phyloP scores from a whole-genome alignment of 129 eudicot species.

The Silybum marianum region DNA sequence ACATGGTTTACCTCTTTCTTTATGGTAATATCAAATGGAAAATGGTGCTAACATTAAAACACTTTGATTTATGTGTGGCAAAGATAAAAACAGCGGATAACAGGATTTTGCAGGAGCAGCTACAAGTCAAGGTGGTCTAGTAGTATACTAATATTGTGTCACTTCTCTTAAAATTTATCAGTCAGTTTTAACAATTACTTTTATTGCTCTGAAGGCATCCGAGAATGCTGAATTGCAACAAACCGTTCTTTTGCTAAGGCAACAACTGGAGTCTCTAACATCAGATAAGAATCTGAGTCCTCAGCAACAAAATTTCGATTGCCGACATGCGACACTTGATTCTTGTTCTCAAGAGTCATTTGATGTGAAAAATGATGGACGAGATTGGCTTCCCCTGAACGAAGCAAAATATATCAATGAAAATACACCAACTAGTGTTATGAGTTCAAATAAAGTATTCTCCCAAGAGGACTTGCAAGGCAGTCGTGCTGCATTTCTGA shows the following conservation, averaged over 20 bases:
- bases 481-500: conserved; percentile 42
- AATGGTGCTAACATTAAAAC: conserved; percentile 22
- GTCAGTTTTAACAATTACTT: conserved; percentile 12
- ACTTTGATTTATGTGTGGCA: conserved; percentile 17
- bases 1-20: not conserved
- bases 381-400: conserved; percentile 26
- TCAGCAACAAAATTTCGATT: conserved; percentile 24
- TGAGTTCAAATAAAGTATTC: conserved; percentile 65
- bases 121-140: conserved; percentile 62
- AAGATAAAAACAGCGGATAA: conserved; percentile 88
- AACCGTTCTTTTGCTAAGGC: conserved; percentile 66
- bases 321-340: conserved; percentile 1
- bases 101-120: conserved; percentile 84
- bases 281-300: conserved; percentile 38
- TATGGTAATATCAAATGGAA: conserved; percentile 14
- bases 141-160: not conserved
- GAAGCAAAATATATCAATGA: conserved; percentile 53
- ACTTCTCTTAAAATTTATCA: not conserved
- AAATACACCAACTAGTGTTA: conserved; percentile 78
- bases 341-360: conserved; percentile 33
- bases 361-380: conserved; percentile 15
- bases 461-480: conserved; percentile 51
- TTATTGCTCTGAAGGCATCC: conserved; percentile 43
- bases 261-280: conserved; percentile 56
- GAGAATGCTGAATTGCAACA: conserved; percentile 86